Evolutionary conservation across 2,329 filamentous ascomycete genomes (phyloP), one percentile per base, ranked within the genome.

Genomic region (Rhynchosporium secalis): DNA sequence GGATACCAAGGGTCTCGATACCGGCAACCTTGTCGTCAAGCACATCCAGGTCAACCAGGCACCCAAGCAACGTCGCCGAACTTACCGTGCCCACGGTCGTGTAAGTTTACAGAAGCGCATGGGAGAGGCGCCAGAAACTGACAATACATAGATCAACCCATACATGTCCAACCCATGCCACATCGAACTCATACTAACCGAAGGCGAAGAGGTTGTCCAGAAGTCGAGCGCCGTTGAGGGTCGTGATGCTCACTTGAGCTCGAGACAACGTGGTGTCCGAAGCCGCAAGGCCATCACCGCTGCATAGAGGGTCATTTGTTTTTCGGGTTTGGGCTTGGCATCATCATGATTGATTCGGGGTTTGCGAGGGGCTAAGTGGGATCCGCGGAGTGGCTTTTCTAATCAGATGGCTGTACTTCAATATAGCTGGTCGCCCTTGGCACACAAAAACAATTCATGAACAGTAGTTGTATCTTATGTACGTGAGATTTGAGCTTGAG

Each of bases 21-120:
- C 93, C 78, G 89, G 88, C 83, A 96, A 96, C 86, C 86, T 99
- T 78, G 83, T 98, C 78, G 91, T 99, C 84, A 97, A 97, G 91
- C 96, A 97, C 90, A 99, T 99, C 84, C 95, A 99, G 86, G 95
- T 99, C 87, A 99, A 99, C 91, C 95, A 99, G 87, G 96, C 95
- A 75, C 95, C 95, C 77, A 98, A 98, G 90, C 94, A 98, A 87
- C 89, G 95, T 79, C 88, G 95, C 84, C 90, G 95, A 81, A 99
- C 95, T 78, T 99, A 99, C 91, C 93, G 95, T 88, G 96, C 96
- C 71, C 95, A 99, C 87, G 95, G 95, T 88, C 92, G 95, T 86
- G 94, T 97, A 96, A 76, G 93, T 92, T 69, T n/a, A 26, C 54
- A 33, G n/a, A 7, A 15, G 10, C 6, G 20, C 26, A 29, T 40